Percentiles rank a stretch among this genome's conserved stretches.
These are phyloP conservation scores for Raddia distichophylla DNA, from an alignment of 176 grass and related monocot species.

Conservation along the genomic window DNA sequence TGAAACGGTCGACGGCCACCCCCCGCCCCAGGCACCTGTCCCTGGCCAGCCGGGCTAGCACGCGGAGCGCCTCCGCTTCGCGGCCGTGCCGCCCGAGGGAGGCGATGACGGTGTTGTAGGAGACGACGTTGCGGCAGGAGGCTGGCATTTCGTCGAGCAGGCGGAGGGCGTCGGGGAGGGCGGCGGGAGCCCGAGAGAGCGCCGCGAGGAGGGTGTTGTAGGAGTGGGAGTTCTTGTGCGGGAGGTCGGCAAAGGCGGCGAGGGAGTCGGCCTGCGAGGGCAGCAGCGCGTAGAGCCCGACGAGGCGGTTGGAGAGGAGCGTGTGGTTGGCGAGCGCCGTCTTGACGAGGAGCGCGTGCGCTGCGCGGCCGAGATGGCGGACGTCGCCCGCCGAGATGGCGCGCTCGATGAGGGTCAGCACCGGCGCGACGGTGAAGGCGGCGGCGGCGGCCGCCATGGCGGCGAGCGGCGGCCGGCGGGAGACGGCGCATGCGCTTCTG, in stretches of 20 bases:
- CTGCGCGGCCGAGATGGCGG: slow-evolving; percentile 39
- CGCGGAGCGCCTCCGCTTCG: slow-evolving; percentile 34
- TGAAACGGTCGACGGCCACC: slow-evolving; percentile 53
- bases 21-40: slow-evolving; percentile 38
- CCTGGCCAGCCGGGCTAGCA: slow-evolving; percentile 44
- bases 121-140: slow-evolving; percentile 44
- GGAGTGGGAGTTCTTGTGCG: slow-evolving; percentile 57
- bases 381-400: slow-evolving; percentile 45
- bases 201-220: slow-evolving; percentile 63
- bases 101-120: slow-evolving; percentile 71
- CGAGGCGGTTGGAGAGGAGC: slow-evolving; percentile 70
- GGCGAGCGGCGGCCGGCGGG: slow-evolving; percentile 12
- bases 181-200: neutral
- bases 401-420: slow-evolving; percentile 47
- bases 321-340: slow-evolving; percentile 60
- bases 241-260: slow-evolving; percentile 49
- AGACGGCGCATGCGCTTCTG: slow-evolving; percentile 35
- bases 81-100: slow-evolving; percentile 43
- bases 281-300: slow-evolving; percentile 49
- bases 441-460: slow-evolving; percentile 6
- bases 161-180: slow-evolving; percentile 39
- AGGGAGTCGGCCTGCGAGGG: slow-evolving; percentile 23
- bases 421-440: neutral
- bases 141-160: slow-evolving; percentile 56
- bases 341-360: slow-evolving; percentile 57